Percentiles rank a stretch among this genome's conserved stretches.
Conservation (phyloP, 2,329 filamentous ascomycete genomes). For the Botryosphaeria agaves region DNA sequence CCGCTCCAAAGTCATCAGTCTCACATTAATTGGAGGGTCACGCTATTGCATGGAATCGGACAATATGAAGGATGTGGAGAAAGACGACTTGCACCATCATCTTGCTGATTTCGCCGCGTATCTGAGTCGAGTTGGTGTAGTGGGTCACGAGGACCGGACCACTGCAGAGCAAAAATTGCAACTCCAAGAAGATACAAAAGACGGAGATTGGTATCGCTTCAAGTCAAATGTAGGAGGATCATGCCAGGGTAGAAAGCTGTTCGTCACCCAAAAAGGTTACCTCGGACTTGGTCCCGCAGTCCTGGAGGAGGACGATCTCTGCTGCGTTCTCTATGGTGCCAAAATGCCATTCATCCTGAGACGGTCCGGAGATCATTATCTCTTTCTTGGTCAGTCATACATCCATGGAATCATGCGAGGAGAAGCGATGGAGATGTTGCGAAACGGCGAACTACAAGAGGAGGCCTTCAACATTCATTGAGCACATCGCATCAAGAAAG, state of each 20-base stretch:
- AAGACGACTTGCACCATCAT: not conserved
- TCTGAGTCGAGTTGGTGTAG: not conserved
- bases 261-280: not conserved
- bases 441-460: not conserved
- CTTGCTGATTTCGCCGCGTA: not conserved
- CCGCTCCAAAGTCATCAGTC: not conserved
- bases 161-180: not conserved
- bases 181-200: not conserved
- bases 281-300: not conserved
- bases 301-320: not conserved
- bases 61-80: not conserved
- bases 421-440: not conserved
- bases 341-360: not conserved
- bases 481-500: too few relatives aligned
- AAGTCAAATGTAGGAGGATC: not conserved
- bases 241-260: not conserved
- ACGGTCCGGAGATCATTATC: not conserved
- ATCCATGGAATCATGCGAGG: slow-evolving; percentile 1
- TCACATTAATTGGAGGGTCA: not conserved
- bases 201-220: not conserved
- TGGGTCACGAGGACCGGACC: not conserved
- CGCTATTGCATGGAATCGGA: too few relatives aligned
- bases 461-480: not conserved
- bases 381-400: not conserved
- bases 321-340: not conserved